Percentiles rank a stretch among this genome's conserved stretches.
Evolutionary conservation across 2,329 filamentous ascomycete genomes (phyloP).

Genomic region (Exophiala xenobiotica): DNA sequence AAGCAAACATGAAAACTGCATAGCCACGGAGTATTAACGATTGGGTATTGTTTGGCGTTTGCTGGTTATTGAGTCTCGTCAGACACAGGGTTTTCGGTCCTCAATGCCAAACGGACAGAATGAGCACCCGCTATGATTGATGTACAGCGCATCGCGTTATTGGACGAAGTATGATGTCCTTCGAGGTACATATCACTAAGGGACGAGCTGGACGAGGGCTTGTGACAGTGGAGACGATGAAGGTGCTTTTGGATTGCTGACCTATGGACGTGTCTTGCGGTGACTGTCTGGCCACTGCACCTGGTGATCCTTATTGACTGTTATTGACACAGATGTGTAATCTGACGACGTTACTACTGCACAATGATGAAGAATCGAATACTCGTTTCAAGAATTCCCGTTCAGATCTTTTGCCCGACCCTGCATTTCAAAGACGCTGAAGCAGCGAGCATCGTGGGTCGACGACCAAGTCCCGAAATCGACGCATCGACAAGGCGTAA

Average conservation of each 20-base stretch:
- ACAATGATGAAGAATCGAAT: conserved; percentile 22
- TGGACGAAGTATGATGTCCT: conserved; percentile 11
- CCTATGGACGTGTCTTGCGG: conserved; percentile 8
- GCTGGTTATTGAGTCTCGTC: neutral
- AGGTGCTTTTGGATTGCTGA: conserved; percentile 25
- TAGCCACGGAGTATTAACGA: conserved; percentile 27
- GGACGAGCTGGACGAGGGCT: conserved; percentile 2
- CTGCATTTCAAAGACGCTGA: neutral
- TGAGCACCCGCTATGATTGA: conserved; percentile 14
- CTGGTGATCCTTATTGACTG: conserved; percentile 10
- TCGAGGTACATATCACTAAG: conserved; percentile 14
- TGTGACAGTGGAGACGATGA: conserved; percentile 7
- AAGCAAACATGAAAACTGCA: conserved; percentile 17
- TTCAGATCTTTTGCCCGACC: too few relatives aligned
- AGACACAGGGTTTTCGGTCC: neutral
- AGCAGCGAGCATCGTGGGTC: too few relatives aligned
- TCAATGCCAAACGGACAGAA: neutral
- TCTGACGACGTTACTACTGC: conserved; percentile 23
- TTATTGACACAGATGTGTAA: conserved; percentile 24
- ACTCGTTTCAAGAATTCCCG: too few relatives aligned
- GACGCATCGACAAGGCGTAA: too few relatives aligned
- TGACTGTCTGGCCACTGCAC: too few relatives aligned
- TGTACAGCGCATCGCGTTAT: conserved; percentile 22
- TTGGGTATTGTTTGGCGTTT: conserved; percentile 18
- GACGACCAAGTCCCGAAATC: too few relatives aligned